Evolutionary conservation across 768 basidiomycete species (phyloP), one percentile per base, ranked within the genome.

Genomic region (Lactarius hatsudake): DNA sequence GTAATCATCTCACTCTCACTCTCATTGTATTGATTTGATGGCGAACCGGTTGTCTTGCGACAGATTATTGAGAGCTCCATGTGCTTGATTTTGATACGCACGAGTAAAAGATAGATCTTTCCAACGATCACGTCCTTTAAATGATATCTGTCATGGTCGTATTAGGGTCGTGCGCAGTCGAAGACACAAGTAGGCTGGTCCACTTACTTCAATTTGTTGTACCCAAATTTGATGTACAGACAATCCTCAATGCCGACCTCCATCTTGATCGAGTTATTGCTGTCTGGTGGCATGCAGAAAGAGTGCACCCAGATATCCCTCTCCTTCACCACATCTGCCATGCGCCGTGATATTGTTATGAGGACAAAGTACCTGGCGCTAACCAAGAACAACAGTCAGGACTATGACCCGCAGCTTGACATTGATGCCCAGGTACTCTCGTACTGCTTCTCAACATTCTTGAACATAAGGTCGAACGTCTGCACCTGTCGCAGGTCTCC

Each of bases 361-460:
- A 95, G 90, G 23, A 98, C 78, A 75, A 94, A 93, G 78, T 98
- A 98, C 71, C 96, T 98, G 28, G 28, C 28, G 28, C 1, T 3
- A 12, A 15, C 17, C 28, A 26, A n/a, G 18, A 62, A 56, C 15
- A 12, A 40, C 15, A 54, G n/a, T 62, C 34, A 51, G 48, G 55
- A 76, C 30, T 13, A 67, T 87, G 71, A 71, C 95, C 96, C 97
- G 80, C 71, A 99, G 84, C 79, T 98, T 98, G 66, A 99, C 97
- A 72, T 98, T 99, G 75, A 98, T 98, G 7, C 97, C 97, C 72
- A 94, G 89, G 76, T 98, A 98, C 91, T 93, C 81, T 98, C 96
- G 71, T 92, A 98, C 76, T 98, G 95, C 81, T 99, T 98, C 86
- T 99, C 97, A n/a, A n/a, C n/a, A n/a, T n/a, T n/a, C n/a, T n/a